phyloP scores from a whole-genome alignment of 495 filamentous ascomycete species.

The Daldinia vernicosa region DNA sequence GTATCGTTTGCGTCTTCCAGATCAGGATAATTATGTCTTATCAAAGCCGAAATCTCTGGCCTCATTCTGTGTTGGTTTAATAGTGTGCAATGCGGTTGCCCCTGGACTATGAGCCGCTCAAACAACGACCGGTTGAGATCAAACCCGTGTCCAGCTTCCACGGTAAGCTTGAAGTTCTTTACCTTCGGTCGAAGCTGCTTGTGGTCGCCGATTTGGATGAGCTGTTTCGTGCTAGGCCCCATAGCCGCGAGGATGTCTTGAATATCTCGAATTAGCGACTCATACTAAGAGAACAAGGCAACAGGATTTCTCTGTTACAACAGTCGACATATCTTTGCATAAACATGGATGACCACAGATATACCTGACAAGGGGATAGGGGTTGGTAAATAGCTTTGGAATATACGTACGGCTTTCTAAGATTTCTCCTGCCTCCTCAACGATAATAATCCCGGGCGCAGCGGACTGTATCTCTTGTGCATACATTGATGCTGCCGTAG shows the following conservation, averaged over 20 bases:
- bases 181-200: constrained; percentile 78
- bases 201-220: constrained; percentile 81
- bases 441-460: constrained; percentile 64
- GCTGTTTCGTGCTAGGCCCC: constrained; percentile 65
- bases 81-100: constrained; percentile 64
- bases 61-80: constrained; percentile 74
- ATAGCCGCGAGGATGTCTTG: constrained; percentile 71
- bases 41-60: constrained; percentile 71
- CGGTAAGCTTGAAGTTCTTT: constrained; percentile 68
- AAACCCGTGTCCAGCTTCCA: constrained; percentile 74
- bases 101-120: constrained; percentile 69
- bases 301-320: background rate
- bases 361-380: background rate
- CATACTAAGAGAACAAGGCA: background rate
- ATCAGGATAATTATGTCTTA: constrained; percentile 72
- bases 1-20: constrained; percentile 68
- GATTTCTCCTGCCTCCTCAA: constrained; percentile 85
- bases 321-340: background rate
- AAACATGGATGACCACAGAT: background rate
- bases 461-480: constrained; percentile 60
- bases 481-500: constrained; percentile 76
- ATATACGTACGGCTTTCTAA: constrained; percentile 62
- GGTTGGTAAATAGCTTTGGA: background rate
- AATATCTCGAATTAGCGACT: constrained; percentile 36
- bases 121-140: constrained; percentile 78